Conservation (phyloP, 2,329 filamentous ascomycete species). For the Lasiodiplodia hormozganensis region DNA sequence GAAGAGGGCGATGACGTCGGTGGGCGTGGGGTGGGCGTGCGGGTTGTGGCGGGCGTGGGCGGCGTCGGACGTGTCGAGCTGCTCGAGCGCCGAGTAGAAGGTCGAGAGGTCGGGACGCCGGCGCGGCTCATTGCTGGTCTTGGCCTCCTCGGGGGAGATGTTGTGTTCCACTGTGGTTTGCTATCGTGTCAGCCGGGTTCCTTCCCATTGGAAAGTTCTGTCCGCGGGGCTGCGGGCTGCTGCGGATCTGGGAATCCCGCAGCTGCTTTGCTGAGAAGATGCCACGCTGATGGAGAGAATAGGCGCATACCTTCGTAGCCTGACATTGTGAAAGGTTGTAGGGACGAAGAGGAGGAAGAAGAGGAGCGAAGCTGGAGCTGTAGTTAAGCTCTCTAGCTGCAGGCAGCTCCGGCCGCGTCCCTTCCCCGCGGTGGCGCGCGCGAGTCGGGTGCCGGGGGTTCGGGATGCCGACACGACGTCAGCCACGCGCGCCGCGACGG, state of each 20-base stretch:
- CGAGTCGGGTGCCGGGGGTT: not conserved
- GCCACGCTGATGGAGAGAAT: not conserved
- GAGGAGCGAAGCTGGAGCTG: not conserved
- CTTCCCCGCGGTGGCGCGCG: conserved; percentile 6
- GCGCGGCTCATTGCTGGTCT: conserved; percentile 37
- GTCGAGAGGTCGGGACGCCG: conserved; percentile 69
- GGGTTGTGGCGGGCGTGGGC: conserved; percentile 59
- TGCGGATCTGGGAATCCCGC: not conserved
- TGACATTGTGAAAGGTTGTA: conserved; percentile 76
- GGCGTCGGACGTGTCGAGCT: conserved; percentile 61
- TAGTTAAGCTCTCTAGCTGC: conserved; percentile 8
- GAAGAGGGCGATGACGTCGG: conserved; percentile 66
- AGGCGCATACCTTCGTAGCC: conserved; percentile 52
- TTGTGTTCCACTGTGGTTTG: conserved; percentile 55
- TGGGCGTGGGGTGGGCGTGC: conserved; percentile 66
- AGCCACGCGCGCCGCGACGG: not conserved
- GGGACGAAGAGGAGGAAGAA: not conserved
- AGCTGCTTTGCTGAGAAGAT: not conserved
- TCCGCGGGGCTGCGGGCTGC: not conserved
- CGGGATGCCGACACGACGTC: conserved; percentile 12
- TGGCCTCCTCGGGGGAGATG: conserved; percentile 48
- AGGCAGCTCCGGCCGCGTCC: conserved; percentile 22
- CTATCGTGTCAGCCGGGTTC: conserved; percentile 28
- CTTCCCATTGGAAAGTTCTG: not conserved
- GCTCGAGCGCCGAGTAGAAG: conserved; percentile 69